Evolutionary conservation across 768 basidiomycete genomes (phyloP).

Genomic region (Tulasnella sp.): DNA sequence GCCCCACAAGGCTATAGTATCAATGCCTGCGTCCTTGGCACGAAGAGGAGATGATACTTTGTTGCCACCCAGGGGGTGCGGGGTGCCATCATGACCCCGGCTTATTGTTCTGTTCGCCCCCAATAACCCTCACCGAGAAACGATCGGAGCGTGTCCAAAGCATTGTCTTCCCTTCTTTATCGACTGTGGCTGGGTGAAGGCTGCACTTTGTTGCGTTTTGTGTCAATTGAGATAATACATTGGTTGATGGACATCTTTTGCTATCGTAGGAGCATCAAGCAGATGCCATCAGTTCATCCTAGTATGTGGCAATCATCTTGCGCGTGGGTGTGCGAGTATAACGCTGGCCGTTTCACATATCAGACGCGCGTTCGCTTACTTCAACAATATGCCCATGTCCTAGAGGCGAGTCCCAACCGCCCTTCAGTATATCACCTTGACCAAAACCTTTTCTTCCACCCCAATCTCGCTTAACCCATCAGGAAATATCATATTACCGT

Average conservation of each 20-base stretch:
- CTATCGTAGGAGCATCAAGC: neutral
- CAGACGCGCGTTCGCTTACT: neutral
- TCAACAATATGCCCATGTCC: neutral
- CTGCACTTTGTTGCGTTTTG: neutral
- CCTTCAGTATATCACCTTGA: neutral
- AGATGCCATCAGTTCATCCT: neutral
- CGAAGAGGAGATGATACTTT: neutral
- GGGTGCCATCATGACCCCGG: no score
- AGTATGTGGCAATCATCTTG: neutral
- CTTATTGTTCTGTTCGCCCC: neutral
- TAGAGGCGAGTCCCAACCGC: neutral
- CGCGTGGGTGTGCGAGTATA: neutral
- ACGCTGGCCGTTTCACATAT: neutral
- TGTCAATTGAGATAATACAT: neutral
- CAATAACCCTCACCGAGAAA: neutral
- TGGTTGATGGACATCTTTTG: neutral
- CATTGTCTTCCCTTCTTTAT: neutral
- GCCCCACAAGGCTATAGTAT: neutral
- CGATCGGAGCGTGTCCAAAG: neutral
- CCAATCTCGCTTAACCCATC: neutral
- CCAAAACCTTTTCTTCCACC: no score
- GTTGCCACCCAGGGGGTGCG: no score
- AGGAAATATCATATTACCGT: neutral
- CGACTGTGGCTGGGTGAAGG: neutral
- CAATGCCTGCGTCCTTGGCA: neutral